Percentiles rank a stretch among this genome's conserved stretches.
phyloP scores from a whole-genome alignment of 352 stramenopile genomes.

The Phytophthora syringae region DNA sequence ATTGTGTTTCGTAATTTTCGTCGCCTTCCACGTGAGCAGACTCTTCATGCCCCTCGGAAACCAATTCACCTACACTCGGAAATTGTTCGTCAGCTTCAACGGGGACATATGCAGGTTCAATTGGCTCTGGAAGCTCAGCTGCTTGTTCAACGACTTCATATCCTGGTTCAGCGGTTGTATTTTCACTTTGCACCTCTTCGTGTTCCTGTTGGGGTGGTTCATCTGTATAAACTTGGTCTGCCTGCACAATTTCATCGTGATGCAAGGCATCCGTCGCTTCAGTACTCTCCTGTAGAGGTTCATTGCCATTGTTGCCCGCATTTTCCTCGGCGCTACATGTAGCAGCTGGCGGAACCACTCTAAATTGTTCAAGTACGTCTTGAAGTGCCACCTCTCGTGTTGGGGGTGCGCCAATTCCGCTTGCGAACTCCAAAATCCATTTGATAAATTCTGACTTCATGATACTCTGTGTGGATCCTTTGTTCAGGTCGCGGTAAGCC shows the following conservation, averaged over 20 bases:
- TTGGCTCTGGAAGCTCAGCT: not conserved
- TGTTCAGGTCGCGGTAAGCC: conserved; percentile 67
- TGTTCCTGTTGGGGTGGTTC: not conserved
- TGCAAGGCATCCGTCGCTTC: not conserved
- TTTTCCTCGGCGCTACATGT: conserved; percentile 6
- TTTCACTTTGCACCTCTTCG: conserved; percentile 1
- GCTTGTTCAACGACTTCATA: not conserved
- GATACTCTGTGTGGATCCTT: conserved; percentile 58
- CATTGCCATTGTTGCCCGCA: conserved; percentile 1
- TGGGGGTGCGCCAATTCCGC: conserved; percentile 11
- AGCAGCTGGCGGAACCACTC: conserved; percentile 9
- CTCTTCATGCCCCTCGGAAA: not conserved
- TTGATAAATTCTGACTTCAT: conserved; percentile 68
- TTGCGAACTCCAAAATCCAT: conserved; percentile 50
- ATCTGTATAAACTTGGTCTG: not conserved
- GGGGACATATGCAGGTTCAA: conserved; percentile 4
- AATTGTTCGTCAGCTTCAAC: conserved; percentile 2
- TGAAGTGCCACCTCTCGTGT: conserved; percentile 38
- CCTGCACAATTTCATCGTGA: not conserved
- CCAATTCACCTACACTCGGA: not conserved
- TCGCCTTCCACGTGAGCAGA: not conserved
- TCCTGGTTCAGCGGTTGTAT: not conserved
- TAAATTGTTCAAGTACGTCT: conserved; percentile 35
- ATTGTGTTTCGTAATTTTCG: not conserved
- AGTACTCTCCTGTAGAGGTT: not conserved